A percentile compares a stretch with the other conserved stretches of the same genome.
Evolutionary conservation across 345 rosid genomes (phyloP).

Genomic region (Populus nigra): DNA sequence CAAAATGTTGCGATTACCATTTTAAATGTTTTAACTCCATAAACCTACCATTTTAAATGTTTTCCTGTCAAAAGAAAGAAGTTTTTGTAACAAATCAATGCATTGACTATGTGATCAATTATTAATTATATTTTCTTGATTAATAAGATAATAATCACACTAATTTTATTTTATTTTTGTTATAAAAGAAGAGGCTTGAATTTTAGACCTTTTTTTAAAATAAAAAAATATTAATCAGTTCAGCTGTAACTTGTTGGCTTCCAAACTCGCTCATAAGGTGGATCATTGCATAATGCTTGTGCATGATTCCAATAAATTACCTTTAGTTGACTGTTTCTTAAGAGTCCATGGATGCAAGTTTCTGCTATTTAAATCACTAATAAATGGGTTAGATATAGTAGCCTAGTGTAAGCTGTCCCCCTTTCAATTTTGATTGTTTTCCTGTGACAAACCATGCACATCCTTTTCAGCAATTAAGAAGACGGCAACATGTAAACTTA

Average conservation of each 20-base stretch:
- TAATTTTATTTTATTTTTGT: too few species aligned
- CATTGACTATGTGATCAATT: too few species aligned
- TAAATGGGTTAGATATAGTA: neutral
- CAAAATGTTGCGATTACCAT: neutral
- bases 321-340: constrained; percentile 9
- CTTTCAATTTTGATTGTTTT: constrained; percentile 18
- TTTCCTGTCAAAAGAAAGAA: neutral
- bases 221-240: too few species aligned
- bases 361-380: neutral
- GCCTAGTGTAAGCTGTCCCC: constrained; percentile 3
- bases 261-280: constrained; percentile 10
- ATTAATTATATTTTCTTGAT: neutral
- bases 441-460: constrained; percentile 22
- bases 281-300: constrained; percentile 25
- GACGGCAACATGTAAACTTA: constrained; percentile 19
- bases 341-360: neutral
- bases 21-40: neutral
- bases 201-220: too few species aligned
- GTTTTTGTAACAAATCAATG: too few species aligned
- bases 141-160: neutral
- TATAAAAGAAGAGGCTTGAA: too few species aligned
- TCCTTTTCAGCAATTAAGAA: constrained; percentile 23
- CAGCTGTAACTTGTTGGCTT: neutral
- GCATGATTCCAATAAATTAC: constrained; percentile 14
- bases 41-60: neutral